Percentiles rank a stretch among this genome's conserved stretches.
phyloP scores from a whole-genome alignment of 2,329 filamentous ascomycete genomes.

The Cladorrhinum sp. region DNA sequence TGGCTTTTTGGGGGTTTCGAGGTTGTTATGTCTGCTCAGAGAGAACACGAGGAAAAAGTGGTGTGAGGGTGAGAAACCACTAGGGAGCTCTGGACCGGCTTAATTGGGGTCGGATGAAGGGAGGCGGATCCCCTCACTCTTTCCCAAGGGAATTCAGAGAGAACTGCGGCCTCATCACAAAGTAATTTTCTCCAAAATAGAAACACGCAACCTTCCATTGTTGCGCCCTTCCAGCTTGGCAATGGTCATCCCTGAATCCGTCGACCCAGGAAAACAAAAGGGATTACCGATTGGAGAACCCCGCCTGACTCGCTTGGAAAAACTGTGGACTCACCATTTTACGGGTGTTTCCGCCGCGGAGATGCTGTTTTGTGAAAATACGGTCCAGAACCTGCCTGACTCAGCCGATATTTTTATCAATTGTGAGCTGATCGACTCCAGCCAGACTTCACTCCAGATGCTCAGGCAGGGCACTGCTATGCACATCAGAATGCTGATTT shows the following conservation, averaged over 20 bases:
- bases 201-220: too few species aligned
- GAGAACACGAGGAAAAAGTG: too few species aligned
- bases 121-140: too few species aligned
- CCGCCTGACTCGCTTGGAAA: slow-evolving; percentile 6
- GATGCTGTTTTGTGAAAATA: slow-evolving; percentile 3
- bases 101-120: too few species aligned
- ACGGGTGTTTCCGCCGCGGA: slow-evolving; percentile 26
- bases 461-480: slow-evolving; percentile 8
- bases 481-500: neutral
- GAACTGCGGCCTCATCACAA: too few species aligned
- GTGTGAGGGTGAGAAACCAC: neutral
- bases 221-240: neutral
- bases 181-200: too few species aligned
- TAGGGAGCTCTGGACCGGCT: too few species aligned
- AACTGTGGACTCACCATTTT: neutral
- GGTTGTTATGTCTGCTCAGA: too few species aligned
- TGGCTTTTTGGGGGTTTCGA: neutral
- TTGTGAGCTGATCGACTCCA: slow-evolving; percentile 23
- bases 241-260: neutral
- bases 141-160: too few species aligned
- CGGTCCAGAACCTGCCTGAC: slow-evolving; percentile 8
- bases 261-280: neutral
- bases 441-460: slow-evolving; percentile 6
- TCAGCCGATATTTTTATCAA: slow-evolving; percentile 22
- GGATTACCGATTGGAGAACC: neutral